Evolutionary conservation across 1,284 basidiomycete genomes (phyloP).

Genomic region (Pseudozyma hubeiensis): DNA sequence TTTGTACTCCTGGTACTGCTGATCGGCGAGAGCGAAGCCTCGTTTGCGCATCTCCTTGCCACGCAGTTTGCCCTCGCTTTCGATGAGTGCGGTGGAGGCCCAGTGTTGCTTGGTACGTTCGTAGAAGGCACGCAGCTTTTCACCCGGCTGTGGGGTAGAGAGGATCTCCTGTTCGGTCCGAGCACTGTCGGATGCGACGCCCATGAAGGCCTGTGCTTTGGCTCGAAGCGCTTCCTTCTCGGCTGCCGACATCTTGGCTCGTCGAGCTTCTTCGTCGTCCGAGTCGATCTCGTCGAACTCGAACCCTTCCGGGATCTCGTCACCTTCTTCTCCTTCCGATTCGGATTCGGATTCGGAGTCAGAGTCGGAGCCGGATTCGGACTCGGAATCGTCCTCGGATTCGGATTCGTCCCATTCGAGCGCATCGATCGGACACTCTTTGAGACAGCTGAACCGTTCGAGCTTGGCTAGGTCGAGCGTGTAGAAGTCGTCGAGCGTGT

Average conservation of each 20-base stretch:
- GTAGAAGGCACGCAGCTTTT: slow-evolving; percentile 86
- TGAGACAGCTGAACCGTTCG: slow-evolving; percentile 64
- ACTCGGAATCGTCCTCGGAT: slow-evolving; percentile 50
- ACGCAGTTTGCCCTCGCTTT: slow-evolving; percentile 74
- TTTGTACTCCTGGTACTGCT: slow-evolving; percentile 64
- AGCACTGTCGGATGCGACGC: slow-evolving; percentile 76
- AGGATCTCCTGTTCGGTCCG: slow-evolving; percentile 79
- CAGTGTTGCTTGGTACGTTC: slow-evolving; percentile 78
- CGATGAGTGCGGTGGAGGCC: slow-evolving; percentile 78
- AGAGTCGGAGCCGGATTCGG: slow-evolving; percentile 30
- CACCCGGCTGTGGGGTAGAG: slow-evolving; percentile 88
- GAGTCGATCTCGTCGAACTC: slow-evolving; percentile 47
- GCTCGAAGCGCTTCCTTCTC: slow-evolving; percentile 73
- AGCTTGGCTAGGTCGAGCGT: slow-evolving; percentile 66
- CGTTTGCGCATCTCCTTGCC: slow-evolving; percentile 84
- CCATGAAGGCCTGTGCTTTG: slow-evolving; percentile 79
- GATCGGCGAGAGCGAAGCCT: slow-evolving; percentile 70
- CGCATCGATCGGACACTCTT: slow-evolving; percentile 64
- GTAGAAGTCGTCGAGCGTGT: slow-evolving; percentile 68
- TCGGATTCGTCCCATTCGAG: slow-evolving; percentile 67
- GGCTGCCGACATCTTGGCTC: slow-evolving; percentile 37
- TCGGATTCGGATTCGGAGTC: slow-evolving; percentile 41
- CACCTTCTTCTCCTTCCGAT: slow-evolving; percentile 51
- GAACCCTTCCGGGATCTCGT: slow-evolving; percentile 55
- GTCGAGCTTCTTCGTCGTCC: slow-evolving; percentile 33